Percentiles rank a stretch among this genome's conserved stretches.
Conservation (phyloP, 1,284 basidiomycete genomes). For the Paramarasmius palmivorus region DNA sequence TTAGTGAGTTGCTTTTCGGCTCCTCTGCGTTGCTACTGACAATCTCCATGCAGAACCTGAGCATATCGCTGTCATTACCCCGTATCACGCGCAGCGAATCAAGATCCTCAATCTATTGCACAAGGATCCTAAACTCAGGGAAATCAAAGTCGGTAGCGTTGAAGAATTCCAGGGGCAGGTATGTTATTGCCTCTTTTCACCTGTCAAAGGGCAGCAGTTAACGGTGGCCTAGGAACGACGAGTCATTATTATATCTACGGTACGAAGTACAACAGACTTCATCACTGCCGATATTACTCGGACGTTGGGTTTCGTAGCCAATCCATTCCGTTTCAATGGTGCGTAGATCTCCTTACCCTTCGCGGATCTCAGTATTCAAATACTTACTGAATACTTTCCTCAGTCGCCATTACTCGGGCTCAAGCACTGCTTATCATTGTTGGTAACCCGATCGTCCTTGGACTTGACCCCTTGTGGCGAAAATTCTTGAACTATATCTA, state of each 20-base stretch:
- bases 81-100: slow-evolving; percentile 42
- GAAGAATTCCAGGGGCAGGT: slow-evolving; percentile 46
- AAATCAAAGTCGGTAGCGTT: slow-evolving; percentile 44
- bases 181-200: background rate
- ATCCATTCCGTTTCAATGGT: slow-evolving; percentile 47
- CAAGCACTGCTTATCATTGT: slow-evolving; percentile 43
- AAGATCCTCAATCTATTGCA: slow-evolving; percentile 30
- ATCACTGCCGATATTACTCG: slow-evolving; percentile 40
- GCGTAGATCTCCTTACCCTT: slow-evolving; percentile 7
- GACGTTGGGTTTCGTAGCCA: slow-evolving; percentile 46
- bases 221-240: slow-evolving; percentile 38
- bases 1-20: background rate
- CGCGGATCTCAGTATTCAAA: background rate
- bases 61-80: slow-evolving; percentile 44
- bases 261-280: slow-evolving; percentile 39
- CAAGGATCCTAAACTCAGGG: slow-evolving; percentile 20
- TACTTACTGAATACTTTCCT: slow-evolving; percentile 1
- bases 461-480: slow-evolving; percentile 43
- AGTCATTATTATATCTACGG: slow-evolving; percentile 47
- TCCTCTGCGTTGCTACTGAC: background rate
- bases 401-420: slow-evolving; percentile 46
- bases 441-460: slow-evolving; percentile 41
- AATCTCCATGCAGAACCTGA: slow-evolving; percentile 16
- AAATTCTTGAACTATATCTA: slow-evolving; percentile 40
- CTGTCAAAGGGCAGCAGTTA: background rate